Evolutionary conservation across 169 alveolate species (phyloP).

Genomic region (Plasmodium fragile): DNA sequence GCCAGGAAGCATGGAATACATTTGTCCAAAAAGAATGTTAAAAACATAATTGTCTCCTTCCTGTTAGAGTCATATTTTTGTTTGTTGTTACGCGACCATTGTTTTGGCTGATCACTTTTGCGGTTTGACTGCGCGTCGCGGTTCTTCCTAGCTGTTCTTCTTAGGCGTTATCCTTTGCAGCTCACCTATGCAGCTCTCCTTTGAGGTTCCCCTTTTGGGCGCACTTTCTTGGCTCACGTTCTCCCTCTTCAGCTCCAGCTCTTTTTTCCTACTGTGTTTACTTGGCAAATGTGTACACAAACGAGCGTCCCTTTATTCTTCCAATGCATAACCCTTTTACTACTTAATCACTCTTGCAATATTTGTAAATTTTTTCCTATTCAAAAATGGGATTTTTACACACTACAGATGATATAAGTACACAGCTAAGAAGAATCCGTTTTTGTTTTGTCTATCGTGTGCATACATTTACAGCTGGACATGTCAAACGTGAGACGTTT

Average conservation of each 20-base stretch:
- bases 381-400: neutral
- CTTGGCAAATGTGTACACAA: neutral
- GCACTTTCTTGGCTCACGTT: neutral
- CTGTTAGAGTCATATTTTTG: slow-evolving; percentile 69
- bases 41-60: slow-evolving; percentile 70
- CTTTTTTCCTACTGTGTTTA: neutral
- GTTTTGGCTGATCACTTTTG: slow-evolving; percentile 13
- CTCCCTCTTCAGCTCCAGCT: neutral
- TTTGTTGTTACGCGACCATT: neutral
- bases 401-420: neutral
- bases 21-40: slow-evolving; percentile 66
- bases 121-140: neutral
- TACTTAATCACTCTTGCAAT: slow-evolving; percentile 13
- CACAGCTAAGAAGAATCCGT: neutral
- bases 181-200: neutral
- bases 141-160: neutral
- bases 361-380: neutral
- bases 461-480: neutral
- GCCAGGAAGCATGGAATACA: slow-evolving; percentile 76
- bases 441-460: slow-evolving; percentile 1
- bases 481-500: neutral
- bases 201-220: neutral
- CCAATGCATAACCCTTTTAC: neutral
- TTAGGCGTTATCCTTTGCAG: neutral
- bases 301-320: neutral